Conservation (phyloP, 164 flowering plant genomes). For the Cinnamomum chago region DNA sequence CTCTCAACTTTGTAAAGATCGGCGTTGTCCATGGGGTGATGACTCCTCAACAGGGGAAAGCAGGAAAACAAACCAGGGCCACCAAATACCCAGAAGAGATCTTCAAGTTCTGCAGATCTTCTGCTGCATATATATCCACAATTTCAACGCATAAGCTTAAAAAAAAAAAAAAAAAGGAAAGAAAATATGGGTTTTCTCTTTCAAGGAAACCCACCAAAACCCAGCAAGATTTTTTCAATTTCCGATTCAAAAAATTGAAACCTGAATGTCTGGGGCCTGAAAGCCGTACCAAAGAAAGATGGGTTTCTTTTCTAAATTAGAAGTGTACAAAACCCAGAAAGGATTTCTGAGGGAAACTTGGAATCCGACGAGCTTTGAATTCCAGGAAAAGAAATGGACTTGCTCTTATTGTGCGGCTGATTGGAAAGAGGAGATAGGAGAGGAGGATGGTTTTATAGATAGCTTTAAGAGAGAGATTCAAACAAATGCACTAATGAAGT, state of each 20-base stretch:
- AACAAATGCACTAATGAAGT: no score
- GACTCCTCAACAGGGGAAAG: background rate
- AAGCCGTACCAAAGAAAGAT: background rate
- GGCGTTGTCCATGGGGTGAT: constrained; percentile 6
- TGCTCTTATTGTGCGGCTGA: no score
- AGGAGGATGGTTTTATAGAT: no score
- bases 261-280: no score
- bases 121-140: background rate
- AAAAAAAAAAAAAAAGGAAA: background rate
- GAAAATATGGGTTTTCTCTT: background rate
- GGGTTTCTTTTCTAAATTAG: background rate
- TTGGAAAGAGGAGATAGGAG: no score
- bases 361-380: no score
- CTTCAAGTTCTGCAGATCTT: background rate
- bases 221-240: background rate
- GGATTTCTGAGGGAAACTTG: no score
- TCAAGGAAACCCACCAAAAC: background rate
- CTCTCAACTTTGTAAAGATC: constrained; percentile 7
- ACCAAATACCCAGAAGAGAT: background rate
- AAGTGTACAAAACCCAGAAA: no score
- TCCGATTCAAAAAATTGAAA: background rate
- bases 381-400: no score
- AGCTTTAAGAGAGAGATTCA: no score
- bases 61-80: background rate
- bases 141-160: background rate